These are phyloP conservation scores for Fusarium sp. DNA, from an alignment of 2,329 filamentous ascomycete genomes.

Conservation along the genomic window DNA sequence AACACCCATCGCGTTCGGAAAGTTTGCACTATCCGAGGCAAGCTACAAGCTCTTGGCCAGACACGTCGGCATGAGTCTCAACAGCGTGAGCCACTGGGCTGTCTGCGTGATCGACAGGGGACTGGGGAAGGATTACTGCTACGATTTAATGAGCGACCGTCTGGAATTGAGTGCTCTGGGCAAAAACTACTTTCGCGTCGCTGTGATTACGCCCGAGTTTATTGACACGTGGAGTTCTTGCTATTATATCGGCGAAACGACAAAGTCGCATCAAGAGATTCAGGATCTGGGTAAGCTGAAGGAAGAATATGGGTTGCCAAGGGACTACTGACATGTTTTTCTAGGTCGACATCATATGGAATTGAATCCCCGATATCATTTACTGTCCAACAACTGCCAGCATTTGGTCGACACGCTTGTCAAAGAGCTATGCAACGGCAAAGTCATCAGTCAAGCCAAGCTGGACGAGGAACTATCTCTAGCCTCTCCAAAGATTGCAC, in stretches of 20 bases:
- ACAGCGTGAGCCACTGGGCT: slow-evolving; percentile 42
- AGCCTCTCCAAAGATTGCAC: slow-evolving; percentile 35
- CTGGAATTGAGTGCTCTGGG: slow-evolving; percentile 36
- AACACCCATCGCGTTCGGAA: slow-evolving; percentile 35
- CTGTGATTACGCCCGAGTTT: slow-evolving; percentile 33
- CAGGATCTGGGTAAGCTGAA: slow-evolving; percentile 29
- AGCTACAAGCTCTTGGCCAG: slow-evolving; percentile 36
- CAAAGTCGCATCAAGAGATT: slow-evolving; percentile 38
- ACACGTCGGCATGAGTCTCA: slow-evolving; percentile 40
- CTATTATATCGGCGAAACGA: slow-evolving; percentile 41
- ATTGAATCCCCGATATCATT: slow-evolving; percentile 26
- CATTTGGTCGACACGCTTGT: slow-evolving; percentile 38
- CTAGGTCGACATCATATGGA: slow-evolving; percentile 31
- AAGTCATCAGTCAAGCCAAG: slow-evolving; percentile 39
- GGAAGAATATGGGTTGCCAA: accelerated
- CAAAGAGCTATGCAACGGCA: slow-evolving; percentile 41
- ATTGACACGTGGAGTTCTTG: slow-evolving; percentile 40
- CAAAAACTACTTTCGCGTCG: slow-evolving; percentile 39
- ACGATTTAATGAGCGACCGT: slow-evolving; percentile 42
- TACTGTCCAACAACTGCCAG: slow-evolving; percentile 40
- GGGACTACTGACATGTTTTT: neutral
- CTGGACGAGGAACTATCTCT: slow-evolving; percentile 36
- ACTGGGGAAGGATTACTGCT: slow-evolving; percentile 34
- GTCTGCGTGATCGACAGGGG: slow-evolving; percentile 39
- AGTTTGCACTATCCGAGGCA: slow-evolving; percentile 32